Evolutionary conservation across 371 early-diverging fungal genomes (phyloP), one percentile per base, ranked within the genome.

Genomic region (Actinomucor elegans): DNA sequence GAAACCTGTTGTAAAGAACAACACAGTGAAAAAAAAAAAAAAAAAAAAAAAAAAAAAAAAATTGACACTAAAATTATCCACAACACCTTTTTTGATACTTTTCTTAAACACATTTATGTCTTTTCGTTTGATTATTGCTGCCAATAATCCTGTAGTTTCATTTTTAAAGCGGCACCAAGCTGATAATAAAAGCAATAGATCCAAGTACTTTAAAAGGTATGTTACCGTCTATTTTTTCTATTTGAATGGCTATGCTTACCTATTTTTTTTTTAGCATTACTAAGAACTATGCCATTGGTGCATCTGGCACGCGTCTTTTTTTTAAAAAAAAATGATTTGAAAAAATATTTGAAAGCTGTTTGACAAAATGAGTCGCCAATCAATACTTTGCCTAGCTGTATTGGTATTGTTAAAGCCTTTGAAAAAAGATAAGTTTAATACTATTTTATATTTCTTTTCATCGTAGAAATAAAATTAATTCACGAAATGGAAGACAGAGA

Each of bases 351-450:
- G 21, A 52, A 38, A 32, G 32, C 32, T 17, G 20, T 46, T 35
- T 53, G 44, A n/a, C n/a, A n/a, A n/a, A n/a, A n/a, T n/a, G n/a
- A n/a, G n/a, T n/a, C n/a, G n/a, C n/a, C n/a, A n/a, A n/a, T n/a
- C 33, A 51, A 28, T 11, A 24, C 27, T 51, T 1, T 29, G n/a
- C 31, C 27, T 35, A 29, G 23, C 26, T 40, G 33, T 11, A 51
- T 51, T 31, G 24, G 17, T 5, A 31, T 40, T n/a, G 41, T 51
- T 32, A 28, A 38, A 32, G 24, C n/a, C 14, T 51, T 40, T 51
- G 51, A 51, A 34, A 34, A 41, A 52, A 52, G 43, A 27, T 52
- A 41, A 52, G 24, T 34, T 43, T 52, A 43, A 52, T 52, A n/a
- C n/a, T n/a, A n/a, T n/a, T n/a, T n/a, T n/a, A n/a, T n/a, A n/a